Base-by-base conservation (phyloP, 495 filamentous ascomycete species). In the Massariosphaeria phaeospora region DNA sequence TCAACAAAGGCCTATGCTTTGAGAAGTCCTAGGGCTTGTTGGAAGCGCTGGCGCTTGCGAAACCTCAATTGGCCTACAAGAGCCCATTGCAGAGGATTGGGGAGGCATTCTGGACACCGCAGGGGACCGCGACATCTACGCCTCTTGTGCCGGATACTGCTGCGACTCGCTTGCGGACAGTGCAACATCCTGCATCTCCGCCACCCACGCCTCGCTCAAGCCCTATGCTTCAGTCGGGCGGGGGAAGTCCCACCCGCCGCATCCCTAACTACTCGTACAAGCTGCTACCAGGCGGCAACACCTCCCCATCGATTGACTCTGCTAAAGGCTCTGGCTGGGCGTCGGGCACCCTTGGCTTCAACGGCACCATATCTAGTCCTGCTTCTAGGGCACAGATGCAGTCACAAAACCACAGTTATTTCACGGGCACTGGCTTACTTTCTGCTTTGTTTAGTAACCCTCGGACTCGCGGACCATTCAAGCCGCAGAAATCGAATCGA, bases 401-500 rank as follows among this genome's bases (percentile, higher is more conserved):
- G n/a, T 10, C 35, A 13, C 55, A 9, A 45, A 49, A 56, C 17
- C 8, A 55, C 42, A 29, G 29, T 26, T 47, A 52, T 51, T 38
- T 56, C 38, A 29, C 12, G n/a, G 57, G 52, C 56, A 30, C 56
- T 57, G 64, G 68, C 71, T 75, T 64, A 73, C 70, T 62, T 63
- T 49, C 65, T 67, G 65, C 29, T 31, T 43, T 71, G 27, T 57
- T 48, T 31, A 96, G 89, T 54, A 95, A 96, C 75, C 87, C 91
- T 64, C 84, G 89, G 56, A 91, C 89, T 17, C 66, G 67, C 45
- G 80, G 83, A 69, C 87, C 91, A 61, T 97, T 98, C 79, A 89
- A 90, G 67, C 89, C 94, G 39, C 88, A 91, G 62, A 83, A 84
- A 48, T 75, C 84, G 20, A 86, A 85, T 65, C 94, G 91, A 64